Base-by-base conservation (phyloP, 768 basidiomycete species). In the Mrakia frigida region DNA sequence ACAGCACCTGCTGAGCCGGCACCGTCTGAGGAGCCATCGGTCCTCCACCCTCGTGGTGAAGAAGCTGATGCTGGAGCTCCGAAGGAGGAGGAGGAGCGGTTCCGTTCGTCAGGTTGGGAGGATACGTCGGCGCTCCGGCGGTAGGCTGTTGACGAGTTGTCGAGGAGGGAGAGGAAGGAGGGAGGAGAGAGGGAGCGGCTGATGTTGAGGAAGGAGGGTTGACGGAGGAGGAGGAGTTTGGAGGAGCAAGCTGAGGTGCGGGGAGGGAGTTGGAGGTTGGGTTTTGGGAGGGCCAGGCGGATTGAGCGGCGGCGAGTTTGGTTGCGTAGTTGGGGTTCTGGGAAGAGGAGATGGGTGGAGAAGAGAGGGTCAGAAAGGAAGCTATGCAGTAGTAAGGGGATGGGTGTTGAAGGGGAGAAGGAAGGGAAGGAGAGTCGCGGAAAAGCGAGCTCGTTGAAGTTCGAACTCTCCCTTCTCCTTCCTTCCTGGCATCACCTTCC, bases 1-100 rank as follows among this genome's bases (percentile, higher is more conserved):
- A 89, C 59, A 97, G 87, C 23, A 98, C 89, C 84, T 98, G 95
- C 82, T 97, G 92, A 63, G 93, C 93, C 2, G 95, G 94, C 67
- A 77, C 75, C 61, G 92, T 93, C 82, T 92, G 91, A 77, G 92
- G 70, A 46, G 75, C 61, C 39, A 76, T 50, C 10, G 50, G 76
- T 31, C 50, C 52, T 43, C 39, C 71, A 4, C 13, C 46, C 21
- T 60, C n/a, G n/a, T 41, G 70, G 21, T 72, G 74, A 25, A 46
- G 65, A 13, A 28, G 67, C 28, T 74, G 69, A 37, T 59, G 53
- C 18, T 63, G 75, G 37, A 61, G 75, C 11, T 70, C 52, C 69
- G 35, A 52, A 35, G 41, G 33, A 28, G 65, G 50, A 60, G 68
- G 67, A 39, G 67, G 70, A 14, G 50, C 70, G 16, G 70, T 11